A percentile compares a stretch with the other conserved stretches of the same genome.
These are phyloP conservation scores for Fusarium tupiense DNA, from an alignment of 2,329 filamentous ascomycete genomes.

Conservation along the genomic window DNA sequence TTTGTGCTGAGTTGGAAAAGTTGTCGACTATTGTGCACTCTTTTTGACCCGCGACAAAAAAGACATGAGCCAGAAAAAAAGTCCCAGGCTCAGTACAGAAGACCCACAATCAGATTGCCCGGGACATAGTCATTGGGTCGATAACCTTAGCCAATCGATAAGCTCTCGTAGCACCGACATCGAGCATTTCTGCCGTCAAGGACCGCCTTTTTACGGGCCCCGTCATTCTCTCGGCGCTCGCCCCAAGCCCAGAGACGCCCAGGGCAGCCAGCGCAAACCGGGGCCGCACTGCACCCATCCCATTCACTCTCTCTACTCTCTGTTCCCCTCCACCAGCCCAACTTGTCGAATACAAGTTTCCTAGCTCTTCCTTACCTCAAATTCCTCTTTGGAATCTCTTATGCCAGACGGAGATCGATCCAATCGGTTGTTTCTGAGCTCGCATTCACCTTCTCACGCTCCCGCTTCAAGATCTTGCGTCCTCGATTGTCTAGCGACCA, in stretches of 20 bases:
- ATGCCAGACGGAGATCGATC: constrained; percentile 15
- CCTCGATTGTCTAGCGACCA: constrained; percentile 18
- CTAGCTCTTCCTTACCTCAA: neutral
- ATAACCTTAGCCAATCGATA: constrained; percentile 18
- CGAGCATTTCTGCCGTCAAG: constrained; percentile 44
- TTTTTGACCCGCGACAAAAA: constrained; percentile 36
- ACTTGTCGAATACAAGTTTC: constrained; percentile 5
- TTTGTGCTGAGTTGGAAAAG: constrained; percentile 6
- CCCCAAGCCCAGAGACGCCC: constrained; percentile 16
- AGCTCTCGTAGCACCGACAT: neutral
- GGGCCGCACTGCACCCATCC: constrained; percentile 29
- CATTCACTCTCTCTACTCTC: constrained; percentile 23
- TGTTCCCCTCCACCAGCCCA: constrained; percentile 20
- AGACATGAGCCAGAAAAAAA: constrained; percentile 41
- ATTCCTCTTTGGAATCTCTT: constrained; percentile 7
- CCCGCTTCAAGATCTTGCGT: neutral
- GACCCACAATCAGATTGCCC: constrained; percentile 30
- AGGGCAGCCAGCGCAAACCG: constrained; percentile 41
- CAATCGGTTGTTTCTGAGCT: constrained; percentile 16
- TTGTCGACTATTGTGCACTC: constrained; percentile 16
- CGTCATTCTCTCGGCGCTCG: constrained; percentile 42
- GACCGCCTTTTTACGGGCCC: constrained; percentile 43
- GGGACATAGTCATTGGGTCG: constrained; percentile 9
- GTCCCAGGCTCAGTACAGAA: constrained; percentile 22
- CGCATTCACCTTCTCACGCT: neutral